These are phyloP conservation scores for Globisporangium apiculatum DNA, from an alignment of 352 stramenopile species.

Conservation along the genomic window DNA sequence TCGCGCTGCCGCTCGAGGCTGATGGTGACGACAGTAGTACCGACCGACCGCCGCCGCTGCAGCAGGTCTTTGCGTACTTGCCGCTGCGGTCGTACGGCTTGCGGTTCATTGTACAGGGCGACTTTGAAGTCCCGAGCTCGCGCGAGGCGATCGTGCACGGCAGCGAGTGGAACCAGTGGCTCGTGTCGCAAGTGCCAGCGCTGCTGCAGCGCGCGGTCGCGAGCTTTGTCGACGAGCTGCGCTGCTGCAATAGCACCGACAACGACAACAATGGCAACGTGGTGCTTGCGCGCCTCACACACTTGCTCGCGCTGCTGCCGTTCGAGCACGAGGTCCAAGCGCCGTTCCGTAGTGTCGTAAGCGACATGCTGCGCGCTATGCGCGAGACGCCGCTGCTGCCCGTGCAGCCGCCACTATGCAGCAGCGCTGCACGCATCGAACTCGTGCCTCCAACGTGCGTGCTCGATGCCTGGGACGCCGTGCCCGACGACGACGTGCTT, in stretches of 20 bases:
- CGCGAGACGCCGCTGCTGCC: conserved; percentile 43
- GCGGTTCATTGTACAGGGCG: conserved; percentile 79
- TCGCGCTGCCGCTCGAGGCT: conserved; percentile 36
- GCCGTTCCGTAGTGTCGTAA: conserved; percentile 53
- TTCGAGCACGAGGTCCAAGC: conserved; percentile 66
- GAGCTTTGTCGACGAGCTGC: conserved; percentile 14
- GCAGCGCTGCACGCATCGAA: not conserved
- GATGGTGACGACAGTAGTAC: not conserved
- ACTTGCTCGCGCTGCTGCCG: conserved; percentile 48
- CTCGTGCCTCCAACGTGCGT: conserved; percentile 29
- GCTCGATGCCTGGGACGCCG: conserved; percentile 34
- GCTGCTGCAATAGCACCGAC: not conserved
- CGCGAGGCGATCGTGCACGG: conserved; percentile 77
- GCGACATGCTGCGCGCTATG: conserved; percentile 54
- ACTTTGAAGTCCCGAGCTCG: conserved; percentile 84
- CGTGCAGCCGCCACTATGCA: not conserved
- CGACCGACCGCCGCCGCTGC: conserved; percentile 39
- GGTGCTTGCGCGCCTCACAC: conserved; percentile 18
- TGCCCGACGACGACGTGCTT: conserved; percentile 14
- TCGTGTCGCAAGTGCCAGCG: conserved; percentile 58
- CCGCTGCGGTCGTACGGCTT: conserved; percentile 78
- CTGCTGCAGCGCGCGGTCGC: conserved; percentile 29
- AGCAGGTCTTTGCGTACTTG: conserved; percentile 82
- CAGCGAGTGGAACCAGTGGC: conserved; percentile 87
- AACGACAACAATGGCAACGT: not conserved